These are phyloP conservation scores for Magnusiomyces fungicola DNA, from an alignment of 1,139 yeast genomes.

Conservation along the genomic window DNA sequence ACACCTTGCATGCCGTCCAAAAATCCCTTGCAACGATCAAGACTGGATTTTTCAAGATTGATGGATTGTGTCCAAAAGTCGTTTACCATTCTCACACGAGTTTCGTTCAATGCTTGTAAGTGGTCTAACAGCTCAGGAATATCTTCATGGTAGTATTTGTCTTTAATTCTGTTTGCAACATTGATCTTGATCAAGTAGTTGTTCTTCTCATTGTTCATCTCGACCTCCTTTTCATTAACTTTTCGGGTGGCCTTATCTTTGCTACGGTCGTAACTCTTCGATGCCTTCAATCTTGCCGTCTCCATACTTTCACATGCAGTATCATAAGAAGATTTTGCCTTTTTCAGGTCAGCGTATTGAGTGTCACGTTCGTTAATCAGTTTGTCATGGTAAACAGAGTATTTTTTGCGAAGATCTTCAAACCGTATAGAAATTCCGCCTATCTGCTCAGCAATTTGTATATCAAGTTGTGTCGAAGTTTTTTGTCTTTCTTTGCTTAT, in stretches of 20 bases:
- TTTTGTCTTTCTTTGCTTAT: slow-evolving; percentile 61
- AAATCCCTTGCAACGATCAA: slow-evolving; percentile 46
- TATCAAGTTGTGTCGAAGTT: slow-evolving; percentile 55
- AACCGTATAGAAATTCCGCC: slow-evolving; percentile 47
- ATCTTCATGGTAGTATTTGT: slow-evolving; percentile 88
- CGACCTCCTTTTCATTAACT: slow-evolving; percentile 55
- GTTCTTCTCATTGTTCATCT: slow-evolving; percentile 84
- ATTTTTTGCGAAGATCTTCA: slow-evolving; percentile 47
- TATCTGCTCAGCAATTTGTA: slow-evolving; percentile 59
- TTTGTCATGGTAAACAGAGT: slow-evolving; percentile 53
- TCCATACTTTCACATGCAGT: slow-evolving; percentile 76
- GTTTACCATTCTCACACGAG: slow-evolving; percentile 66
- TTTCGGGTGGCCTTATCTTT: slow-evolving; percentile 54
- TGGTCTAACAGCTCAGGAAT: slow-evolving; percentile 86
- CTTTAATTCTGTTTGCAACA: slow-evolving; percentile 84
- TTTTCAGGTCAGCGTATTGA: slow-evolving; percentile 58
- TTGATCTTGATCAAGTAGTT: slow-evolving; percentile 72
- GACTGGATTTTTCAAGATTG: slow-evolving; percentile 52
- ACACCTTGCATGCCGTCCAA: slow-evolving; percentile 50
- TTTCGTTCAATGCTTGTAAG: slow-evolving; percentile 76
- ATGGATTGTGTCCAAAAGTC: slow-evolving; percentile 60
- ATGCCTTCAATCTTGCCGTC: slow-evolving; percentile 63
- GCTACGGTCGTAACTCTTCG: slow-evolving; percentile 40
- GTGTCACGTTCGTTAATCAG: slow-evolving; percentile 51
- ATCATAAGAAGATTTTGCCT: slow-evolving; percentile 71